Evolutionary conservation across 1,284 basidiomycete genomes (phyloP).

Genomic region (Moesziomyces sp.): DNA sequence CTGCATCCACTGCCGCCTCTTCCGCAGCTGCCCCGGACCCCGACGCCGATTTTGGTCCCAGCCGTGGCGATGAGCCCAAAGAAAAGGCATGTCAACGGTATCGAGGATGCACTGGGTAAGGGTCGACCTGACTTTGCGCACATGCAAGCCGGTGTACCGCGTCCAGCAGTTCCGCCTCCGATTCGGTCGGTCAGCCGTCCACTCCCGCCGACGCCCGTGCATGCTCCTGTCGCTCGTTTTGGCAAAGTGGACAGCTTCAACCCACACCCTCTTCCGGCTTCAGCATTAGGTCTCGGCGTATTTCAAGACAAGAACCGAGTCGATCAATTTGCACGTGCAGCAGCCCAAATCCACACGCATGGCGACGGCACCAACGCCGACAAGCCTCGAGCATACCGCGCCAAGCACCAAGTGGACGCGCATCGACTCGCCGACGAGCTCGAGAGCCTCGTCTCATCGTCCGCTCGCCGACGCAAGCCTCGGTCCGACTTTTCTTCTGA

Average conservation of each 20-base stretch:
- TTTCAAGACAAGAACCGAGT: neutral
- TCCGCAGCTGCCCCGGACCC: constrained; percentile 11
- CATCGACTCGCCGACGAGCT: constrained; percentile 18
- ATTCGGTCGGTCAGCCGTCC: constrained; percentile 19
- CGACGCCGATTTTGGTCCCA: neutral
- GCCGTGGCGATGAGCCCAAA: constrained; percentile 10
- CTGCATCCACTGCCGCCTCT: neutral
- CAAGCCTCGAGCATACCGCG: constrained; percentile 6
- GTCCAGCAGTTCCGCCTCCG: neutral
- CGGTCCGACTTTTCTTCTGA: constrained; percentile 1
- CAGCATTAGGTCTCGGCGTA: neutral
- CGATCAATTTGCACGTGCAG: neutral
- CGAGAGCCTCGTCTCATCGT: constrained; percentile 14
- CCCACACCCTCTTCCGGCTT: too few relatives aligned
- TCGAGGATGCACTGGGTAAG: neutral
- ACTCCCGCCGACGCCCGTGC: constrained; percentile 22
- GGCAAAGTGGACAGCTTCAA: too few relatives aligned
- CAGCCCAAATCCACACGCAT: constrained; percentile 3
- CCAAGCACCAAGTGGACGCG: constrained; percentile 6
- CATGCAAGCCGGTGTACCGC: constrained; percentile 5
- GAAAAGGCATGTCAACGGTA: constrained; percentile 3
- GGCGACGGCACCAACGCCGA: constrained; percentile 4
- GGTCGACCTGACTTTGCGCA: constrained; percentile 1
- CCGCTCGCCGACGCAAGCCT: neutral
- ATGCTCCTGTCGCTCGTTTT: neutral